phyloP scores from a whole-genome alignment of 2,329 filamentous ascomycete species.

The Colletotrichum abscissum region DNA sequence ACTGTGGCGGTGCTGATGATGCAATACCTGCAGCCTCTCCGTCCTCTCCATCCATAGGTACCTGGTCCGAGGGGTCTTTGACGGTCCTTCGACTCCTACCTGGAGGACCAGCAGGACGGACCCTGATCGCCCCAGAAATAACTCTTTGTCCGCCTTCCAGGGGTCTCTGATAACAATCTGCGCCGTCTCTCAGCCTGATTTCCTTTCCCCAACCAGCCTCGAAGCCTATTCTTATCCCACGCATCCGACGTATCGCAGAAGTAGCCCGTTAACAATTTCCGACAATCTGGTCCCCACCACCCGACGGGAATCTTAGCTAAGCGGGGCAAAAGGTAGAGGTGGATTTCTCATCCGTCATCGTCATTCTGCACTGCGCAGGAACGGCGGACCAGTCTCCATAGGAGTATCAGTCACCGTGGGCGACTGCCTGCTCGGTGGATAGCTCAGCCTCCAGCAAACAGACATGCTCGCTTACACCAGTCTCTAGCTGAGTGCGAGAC shows the following conservation, averaged over 20 bases:
- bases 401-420: constrained; percentile 1
- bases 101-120: constrained; percentile 15
- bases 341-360: constrained; percentile 30
- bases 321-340: constrained; percentile 1
- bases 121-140: constrained; percentile 21
- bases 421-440: not conserved
- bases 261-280: constrained; percentile 29
- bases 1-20: constrained; percentile 38
- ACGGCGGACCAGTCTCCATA: not conserved
- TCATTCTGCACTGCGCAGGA: not conserved
- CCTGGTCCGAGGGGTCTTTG: constrained; percentile 19
- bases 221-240: constrained; percentile 16
- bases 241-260: not conserved
- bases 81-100: not conserved
- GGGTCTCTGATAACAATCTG: not conserved
- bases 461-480: not conserved
- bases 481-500: not conserved
- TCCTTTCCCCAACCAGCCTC: constrained; percentile 4
- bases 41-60: constrained; percentile 1
- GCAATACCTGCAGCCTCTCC: constrained; percentile 22
- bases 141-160: not conserved
- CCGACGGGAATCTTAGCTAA: constrained; percentile 14
- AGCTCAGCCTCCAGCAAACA: not conserved
- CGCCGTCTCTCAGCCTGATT: constrained; percentile 4
- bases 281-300: constrained; percentile 8